Conservation (phyloP, 2,329 filamentous ascomycete genomes). For the Zelopaecilomyces penicillatus region DNA sequence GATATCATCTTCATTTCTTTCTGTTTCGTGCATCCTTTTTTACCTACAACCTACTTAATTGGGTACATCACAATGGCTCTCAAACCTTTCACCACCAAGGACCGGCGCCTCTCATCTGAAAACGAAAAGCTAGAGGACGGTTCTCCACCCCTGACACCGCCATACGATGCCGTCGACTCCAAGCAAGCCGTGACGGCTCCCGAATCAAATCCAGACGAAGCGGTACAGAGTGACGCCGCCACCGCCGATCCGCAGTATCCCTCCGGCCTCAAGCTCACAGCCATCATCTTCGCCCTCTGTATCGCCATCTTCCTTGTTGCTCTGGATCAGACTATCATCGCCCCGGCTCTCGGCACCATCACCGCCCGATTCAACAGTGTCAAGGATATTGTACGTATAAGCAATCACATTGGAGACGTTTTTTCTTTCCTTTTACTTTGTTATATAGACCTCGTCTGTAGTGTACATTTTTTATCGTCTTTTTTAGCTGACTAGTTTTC, state of each 20-base stretch:
- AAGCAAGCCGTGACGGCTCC: too few species aligned
- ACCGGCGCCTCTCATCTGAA: too few species aligned
- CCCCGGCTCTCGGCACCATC: conserved; percentile 44
- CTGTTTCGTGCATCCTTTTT: too few species aligned
- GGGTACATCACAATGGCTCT: too few species aligned
- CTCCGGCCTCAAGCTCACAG: conserved; percentile 26
- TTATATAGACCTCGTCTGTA: too few species aligned
- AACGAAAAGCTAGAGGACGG: neutral
- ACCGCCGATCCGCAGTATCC: conserved; percentile 25
- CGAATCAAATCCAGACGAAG: neutral
- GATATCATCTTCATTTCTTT: too few species aligned
- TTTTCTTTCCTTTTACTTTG: too few species aligned
- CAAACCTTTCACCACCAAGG: too few species aligned
- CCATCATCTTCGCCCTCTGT: conserved; percentile 37
- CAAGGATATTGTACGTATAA: conserved; percentile 33
- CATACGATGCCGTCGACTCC: neutral
- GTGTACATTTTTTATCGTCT: too few species aligned
- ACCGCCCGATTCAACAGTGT: conserved; percentile 35
- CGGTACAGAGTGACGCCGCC: neutral
- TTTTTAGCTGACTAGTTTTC: neutral
- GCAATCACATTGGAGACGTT: neutral
- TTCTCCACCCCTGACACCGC: neutral
- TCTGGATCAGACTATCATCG: conserved; percentile 44
- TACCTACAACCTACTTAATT: too few species aligned
- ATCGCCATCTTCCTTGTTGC: conserved; percentile 41